phyloP scores from a whole-genome alignment of 2,329 filamentous ascomycete genomes.

The Trichoderma koningii region DNA sequence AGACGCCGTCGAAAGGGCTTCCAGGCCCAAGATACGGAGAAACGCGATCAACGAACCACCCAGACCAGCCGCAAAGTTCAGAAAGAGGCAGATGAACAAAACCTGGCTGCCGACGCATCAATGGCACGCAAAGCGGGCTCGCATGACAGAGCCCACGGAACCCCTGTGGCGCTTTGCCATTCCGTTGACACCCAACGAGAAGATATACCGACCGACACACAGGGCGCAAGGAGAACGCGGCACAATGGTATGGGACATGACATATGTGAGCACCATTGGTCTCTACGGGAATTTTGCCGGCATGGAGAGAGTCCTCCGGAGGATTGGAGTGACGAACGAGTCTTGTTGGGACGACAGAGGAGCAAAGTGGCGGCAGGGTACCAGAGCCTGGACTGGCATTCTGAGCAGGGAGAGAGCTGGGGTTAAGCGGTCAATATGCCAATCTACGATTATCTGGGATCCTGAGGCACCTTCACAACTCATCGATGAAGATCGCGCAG shows the following conservation, averaged over 20 bases:
- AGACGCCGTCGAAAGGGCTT: conserved; percentile 32
- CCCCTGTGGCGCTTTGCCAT: conserved; percentile 90
- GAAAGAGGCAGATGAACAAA: conserved; percentile 83
- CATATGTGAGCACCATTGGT: conserved; percentile 86
- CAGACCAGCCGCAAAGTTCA: conserved; percentile 65
- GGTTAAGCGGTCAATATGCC: conserved; percentile 63
- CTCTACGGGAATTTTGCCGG: conserved; percentile 68
- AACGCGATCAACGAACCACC: conserved; percentile 65
- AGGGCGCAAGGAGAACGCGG: conserved; percentile 74
- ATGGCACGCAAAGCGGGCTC: conserved; percentile 89
- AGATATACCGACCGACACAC: conserved; percentile 86
- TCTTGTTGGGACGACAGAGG: conserved; percentile 65
- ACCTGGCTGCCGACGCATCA: conserved; percentile 94
- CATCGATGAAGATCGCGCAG: not conserved
- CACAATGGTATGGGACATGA: conserved; percentile 87
- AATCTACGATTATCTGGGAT: conserved; percentile 76
- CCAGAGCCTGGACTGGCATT: conserved; percentile 51
- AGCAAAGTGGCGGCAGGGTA: conserved; percentile 67
- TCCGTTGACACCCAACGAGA: conserved; percentile 82
- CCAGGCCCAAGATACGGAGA: conserved; percentile 68
- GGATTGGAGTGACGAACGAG: conserved; percentile 62
- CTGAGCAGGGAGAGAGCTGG: conserved; percentile 56
- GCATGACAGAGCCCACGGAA: conserved; percentile 76
- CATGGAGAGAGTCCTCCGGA: conserved; percentile 66
- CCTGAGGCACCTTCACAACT: conserved; percentile 40